Evolutionary conservation across 2,329 filamentous ascomycete species (phyloP), one percentile per base, ranked within the genome.

Genomic region (Chaetoscypha palmicola): DNA sequence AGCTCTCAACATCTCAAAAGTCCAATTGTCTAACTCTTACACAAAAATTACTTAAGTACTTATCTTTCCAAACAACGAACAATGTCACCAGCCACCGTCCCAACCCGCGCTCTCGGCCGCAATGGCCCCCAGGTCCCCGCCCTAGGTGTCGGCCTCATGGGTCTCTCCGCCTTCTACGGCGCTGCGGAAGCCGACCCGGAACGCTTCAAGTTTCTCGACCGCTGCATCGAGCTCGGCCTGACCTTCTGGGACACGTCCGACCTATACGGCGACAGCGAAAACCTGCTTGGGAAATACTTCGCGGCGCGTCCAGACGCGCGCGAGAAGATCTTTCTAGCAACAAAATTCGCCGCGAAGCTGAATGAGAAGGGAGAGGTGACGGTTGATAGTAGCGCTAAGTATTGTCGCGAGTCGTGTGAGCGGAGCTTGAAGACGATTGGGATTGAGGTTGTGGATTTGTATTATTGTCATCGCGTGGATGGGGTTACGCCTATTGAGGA

Each of bases 301-400:
- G n/a, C n/a, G n/a, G 60, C 64, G 38, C 58, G 62, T 14, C 68
- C 64, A 2, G 65, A 62, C 5, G 68, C 68, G 38, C 62, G 69
- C 0, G 51, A 69, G 16, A 57, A 74, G 35, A 69, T 77, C 48
- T 74, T 77, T 53, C 61, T 77, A 1, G 69, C 69, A 1, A 73
- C 71, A 10, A 77, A 77, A 47, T 76, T 74, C 47, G 72, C 62
- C 12, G 61, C 60, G 38, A 53, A 57, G 22, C 55, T 56, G 11
- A 23, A 11, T 17, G 17, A 8, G 1, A 30, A 40, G 4, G 22
- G 21, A 9, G 28, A 19, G 10, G 10, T 16, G 9, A n/a, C 20
- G 4, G 32, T 66, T 12, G 55, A 67, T 43, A 65, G 60, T 22
- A 64, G 60, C 3, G 62, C 64, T 0, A 68, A 66, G 36, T 71